These are phyloP conservation scores for Aquilaria agallochum DNA, from an alignment of 441 rosid species.

Conservation along the genomic window DNA sequence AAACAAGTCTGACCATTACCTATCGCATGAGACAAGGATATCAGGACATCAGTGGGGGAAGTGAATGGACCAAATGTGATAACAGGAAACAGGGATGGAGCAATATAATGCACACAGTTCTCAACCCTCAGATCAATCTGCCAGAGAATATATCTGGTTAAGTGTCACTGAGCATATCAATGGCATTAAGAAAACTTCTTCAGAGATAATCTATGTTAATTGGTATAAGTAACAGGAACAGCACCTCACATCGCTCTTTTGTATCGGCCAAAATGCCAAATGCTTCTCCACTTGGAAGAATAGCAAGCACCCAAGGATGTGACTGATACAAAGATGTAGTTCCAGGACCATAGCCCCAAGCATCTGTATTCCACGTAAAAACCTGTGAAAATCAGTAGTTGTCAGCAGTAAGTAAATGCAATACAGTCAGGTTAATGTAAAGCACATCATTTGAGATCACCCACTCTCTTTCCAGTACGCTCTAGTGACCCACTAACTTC, in stretches of 20 bases:
- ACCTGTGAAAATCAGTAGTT: slow-evolving; percentile 37
- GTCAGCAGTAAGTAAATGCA: too few species aligned
- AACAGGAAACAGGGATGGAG: slow-evolving; percentile 68
- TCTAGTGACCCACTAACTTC: slow-evolving; percentile 97
- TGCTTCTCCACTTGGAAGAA: slow-evolving; percentile 88
- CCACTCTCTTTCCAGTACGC: slow-evolving; percentile 88
- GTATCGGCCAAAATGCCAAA: slow-evolving; percentile 96
- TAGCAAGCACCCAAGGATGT: slow-evolving; percentile 95
- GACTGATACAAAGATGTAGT: slow-evolving; percentile 95
- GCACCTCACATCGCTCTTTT: slow-evolving; percentile 83
- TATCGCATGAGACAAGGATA: slow-evolving; percentile 71
- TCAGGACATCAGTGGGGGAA: slow-evolving; percentile 70
- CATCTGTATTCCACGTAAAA: slow-evolving; percentile 90
- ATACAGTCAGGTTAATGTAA: background rate
- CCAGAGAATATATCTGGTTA: slow-evolving; percentile 17
- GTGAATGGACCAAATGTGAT: slow-evolving; percentile 89
- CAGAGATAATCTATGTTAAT: slow-evolving; percentile 5
- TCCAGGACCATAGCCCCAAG: slow-evolving; percentile 86
- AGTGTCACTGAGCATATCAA: slow-evolving; percentile 11
- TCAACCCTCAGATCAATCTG: slow-evolving; percentile 91
- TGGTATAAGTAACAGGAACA: background rate
- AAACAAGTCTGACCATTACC: slow-evolving; percentile 42
- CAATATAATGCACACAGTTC: slow-evolving; percentile 42
- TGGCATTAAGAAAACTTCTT: background rate
- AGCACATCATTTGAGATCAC: slow-evolving; percentile 17